phyloP scores from a whole-genome alignment of 441 rosid genomes.

The Cnidoscolus chayamansa region DNA sequence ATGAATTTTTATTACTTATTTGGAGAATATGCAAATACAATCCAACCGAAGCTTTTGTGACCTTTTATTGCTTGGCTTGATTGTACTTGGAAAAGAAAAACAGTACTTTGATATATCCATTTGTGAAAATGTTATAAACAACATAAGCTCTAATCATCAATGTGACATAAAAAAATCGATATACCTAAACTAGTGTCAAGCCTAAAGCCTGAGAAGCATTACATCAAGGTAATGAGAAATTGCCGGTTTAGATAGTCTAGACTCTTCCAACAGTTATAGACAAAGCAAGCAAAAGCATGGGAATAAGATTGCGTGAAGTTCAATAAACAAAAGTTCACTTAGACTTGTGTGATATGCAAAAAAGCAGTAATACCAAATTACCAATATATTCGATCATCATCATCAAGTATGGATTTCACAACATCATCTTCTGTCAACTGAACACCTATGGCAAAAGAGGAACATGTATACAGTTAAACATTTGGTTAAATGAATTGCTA shows the following conservation, averaged over 20 bases:
- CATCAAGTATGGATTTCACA: conserved; percentile 33
- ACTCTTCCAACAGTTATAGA: conserved; percentile 13
- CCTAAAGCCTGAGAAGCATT: background rate
- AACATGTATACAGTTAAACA: conserved; percentile 22
- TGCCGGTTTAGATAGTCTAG: conserved; percentile 14
- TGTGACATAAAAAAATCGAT: background rate
- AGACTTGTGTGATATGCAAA: too few species aligned
- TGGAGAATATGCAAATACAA: too few species aligned
- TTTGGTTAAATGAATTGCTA: background rate
- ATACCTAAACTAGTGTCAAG: background rate
- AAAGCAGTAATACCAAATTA: conserved; percentile 8
- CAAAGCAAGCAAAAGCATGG: conserved; percentile 24
- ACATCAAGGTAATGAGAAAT: conserved; percentile 3
- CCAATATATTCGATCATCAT: conserved; percentile 58
- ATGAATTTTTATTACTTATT: too few species aligned
- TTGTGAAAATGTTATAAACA: background rate
- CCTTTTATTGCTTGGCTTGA: background rate
- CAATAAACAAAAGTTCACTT: too few species aligned
- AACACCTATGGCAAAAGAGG: conserved; percentile 28
- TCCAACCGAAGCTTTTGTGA: too few species aligned
- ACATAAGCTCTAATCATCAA: background rate
- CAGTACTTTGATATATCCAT: background rate
- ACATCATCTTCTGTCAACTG: conserved; percentile 39
- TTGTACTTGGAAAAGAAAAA: background rate
- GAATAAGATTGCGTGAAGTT: background rate